Base-by-base conservation (phyloP, 805 yeast species). In the Candida sphagnicola region DNA sequence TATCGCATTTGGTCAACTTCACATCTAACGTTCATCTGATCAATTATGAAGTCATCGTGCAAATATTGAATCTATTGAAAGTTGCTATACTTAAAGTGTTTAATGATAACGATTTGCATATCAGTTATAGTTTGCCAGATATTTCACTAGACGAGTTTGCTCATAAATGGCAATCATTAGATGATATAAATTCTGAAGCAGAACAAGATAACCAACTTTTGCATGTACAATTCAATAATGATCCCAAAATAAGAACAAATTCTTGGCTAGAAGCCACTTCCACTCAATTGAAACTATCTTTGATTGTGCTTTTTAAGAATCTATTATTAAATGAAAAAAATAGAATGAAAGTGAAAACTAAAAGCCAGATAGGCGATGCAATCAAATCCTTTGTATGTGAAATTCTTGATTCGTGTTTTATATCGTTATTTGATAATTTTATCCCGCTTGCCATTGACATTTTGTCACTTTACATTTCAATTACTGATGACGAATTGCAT, bases 251-350 rank as follows among this genome's bases (percentile, higher is more conserved):
- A 29, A 40, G 65, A 33, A 49, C 54, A 3, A 38, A 41, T 13
- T 46, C 61, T n/a, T 68, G 74, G 74, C 45, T 67, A 6, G 43
- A 40, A 13, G 70, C 71, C 1, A 62, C 70, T 2, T 53, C 70
- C 1, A 59, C 57, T 34, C 68, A 66, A 45, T 53, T 67, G 33
- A 65, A 66, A 36, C 34, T 64, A 2, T 53, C 70, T 0, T 46
- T 68, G 35, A 46, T 54, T 14, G 46, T 57, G 1, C 51, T 66
- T 14, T 62, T 66, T 50, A 62, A 57, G 35, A 44, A 51, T 19
- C 32, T 66, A 3, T 40, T 65, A 8, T 40, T 56, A n/a, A 46
- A 55, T 1, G 44, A 45, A 12, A 43, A 43, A 19, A 43, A 51
- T 41, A 37, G 35, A 35, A 35, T 40, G 18, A 57, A 58, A 37